Evolutionary conservation across 257 asterid species (phyloP), one percentile per base, ranked within the genome.

Genomic region (Jacaranda mimosifolia): DNA sequence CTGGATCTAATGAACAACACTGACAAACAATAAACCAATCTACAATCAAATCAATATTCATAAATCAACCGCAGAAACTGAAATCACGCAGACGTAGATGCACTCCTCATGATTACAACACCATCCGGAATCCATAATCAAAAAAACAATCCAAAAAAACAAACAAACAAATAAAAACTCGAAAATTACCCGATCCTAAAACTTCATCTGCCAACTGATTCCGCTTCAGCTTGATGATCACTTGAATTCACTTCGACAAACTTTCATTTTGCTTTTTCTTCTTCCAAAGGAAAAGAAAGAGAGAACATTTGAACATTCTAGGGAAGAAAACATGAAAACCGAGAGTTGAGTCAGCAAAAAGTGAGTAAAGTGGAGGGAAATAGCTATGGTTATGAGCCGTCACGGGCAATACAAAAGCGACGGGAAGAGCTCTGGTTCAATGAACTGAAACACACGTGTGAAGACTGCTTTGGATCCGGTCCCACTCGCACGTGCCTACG

Each of bases 331-430:
- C 51, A 67, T 45, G 77, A 26, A 46, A 36, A 52, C 36, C 7
- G 70, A 48, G 72, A 64, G 69, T 18, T 21, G 73, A 74, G 69
- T 18, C 72, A 70, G 63, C 14, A 60, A 70, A 74, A 69, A 55
- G 79, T 75, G 79, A 72, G 70, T 75, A 70, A 77, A 70, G 81
- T 77, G 87, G 87, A 80, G 79, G 85, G 81, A 77, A 83, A 77
- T 60, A 64, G 56, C 5, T 57, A 62, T 39, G 73, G 74, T 78
- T 73, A 3, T 49, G 74, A 76, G 69, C 49, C 43, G 52, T 76
- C 83, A 79, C 85, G 85, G 67, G 82, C 9, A 46, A 53, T n/a
- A n/a, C 68, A 17, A 80, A 77, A 85, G 76, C 72, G 79, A 85
- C 81, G 59, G 3, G 51, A 52, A 72, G 57, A 63, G 58, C 46